Evolutionary conservation across 140 eudicot species (phyloP), one percentile per base, ranked within the genome.

Genomic region (Senecio squalidus): DNA sequence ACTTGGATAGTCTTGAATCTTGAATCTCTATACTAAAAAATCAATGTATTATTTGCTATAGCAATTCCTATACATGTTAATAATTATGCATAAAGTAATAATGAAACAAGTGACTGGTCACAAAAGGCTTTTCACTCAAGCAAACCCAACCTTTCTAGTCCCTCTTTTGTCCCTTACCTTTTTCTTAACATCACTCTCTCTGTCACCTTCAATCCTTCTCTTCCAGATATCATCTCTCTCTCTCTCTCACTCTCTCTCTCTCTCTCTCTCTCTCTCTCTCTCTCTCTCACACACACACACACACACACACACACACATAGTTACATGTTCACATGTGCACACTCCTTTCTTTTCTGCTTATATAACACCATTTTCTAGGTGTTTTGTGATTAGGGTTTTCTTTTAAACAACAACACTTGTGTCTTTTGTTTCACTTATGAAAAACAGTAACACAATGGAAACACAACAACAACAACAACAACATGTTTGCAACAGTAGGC

Each of bases 181-280:
- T 79, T 83, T 81, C 78, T 76, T 71, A 72, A 51, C 88, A 62
- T 74, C 76, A 74, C 78, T 81, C n/a, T n/a, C n/a, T n/a, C 85
- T 91, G 94, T 91, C 98, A 81, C 72, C 82, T 84, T 86, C 98
- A 83, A 83, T 91, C 96, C 91, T 78, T 86, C 98, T 91, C 98
- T 80, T 71, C 75, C 94, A 91, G 96, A 91, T 91, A 56, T 75
- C 72, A 33, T 25, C 62, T n/a, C n/a, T n/a, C n/a, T n/a, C n/a
- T n/a, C n/a, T n/a, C n/a, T n/a, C n/a, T n/a, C n/a, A n/a, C n/a
- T n/a, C n/a, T n/a, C n/a, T n/a, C n/a, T n/a, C n/a, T n/a, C n/a
- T n/a, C n/a, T n/a, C n/a, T n/a, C n/a, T n/a, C n/a, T n/a, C n/a
- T n/a, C n/a, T n/a, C n/a, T 48, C 71, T 54, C 66, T 60, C 68